Evolutionary conservation across 495 filamentous ascomycete species (phyloP), one percentile per base, ranked within the genome.

Genomic region (Neurospora sp.): DNA sequence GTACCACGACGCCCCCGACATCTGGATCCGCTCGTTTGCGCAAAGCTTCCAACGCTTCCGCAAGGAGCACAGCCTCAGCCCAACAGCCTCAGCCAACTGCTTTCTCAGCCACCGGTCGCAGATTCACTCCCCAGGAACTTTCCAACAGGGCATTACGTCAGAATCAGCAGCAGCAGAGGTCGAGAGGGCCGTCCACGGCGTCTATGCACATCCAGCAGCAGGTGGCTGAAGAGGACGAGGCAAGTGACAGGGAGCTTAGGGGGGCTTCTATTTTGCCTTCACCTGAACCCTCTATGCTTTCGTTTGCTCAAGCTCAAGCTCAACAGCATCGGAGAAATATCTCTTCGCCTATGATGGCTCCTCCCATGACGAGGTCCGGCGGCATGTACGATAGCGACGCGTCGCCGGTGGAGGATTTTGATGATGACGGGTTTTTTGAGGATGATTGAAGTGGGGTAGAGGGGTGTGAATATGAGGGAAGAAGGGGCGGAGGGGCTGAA

Each of bases 1-100:
- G 94, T 4, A 88, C 97, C 18, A 81, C 97, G 82, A 97, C 94
- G 4, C 93, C 94, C 20, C 94, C 93, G 14, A 86, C 89, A 39
- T 91, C 91, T 8, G 87, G 90, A 69, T 65, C 53, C 27, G 53
- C 53, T 18, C 7, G 53, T 31, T 65, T 65, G 53, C 53, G 53
- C 53, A 65, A 65, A 35, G 53, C 53, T 37, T 65, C 53, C 27
- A 35, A 65, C 27, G 53, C 27, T 8, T 65, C 53, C 14, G 53
- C 18, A 37, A 65, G 53, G 14, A 1, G 2, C 12, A 65, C 53
- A 18, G 53, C 27, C 27, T 10, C 86, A 44, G 87, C 86, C 8
- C 85, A 38, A 83, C 87, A 59, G 74, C 79, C 77, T 68, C 86
- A 86, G 39, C 83, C 88, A 27, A 85, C 85, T 8, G 86, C 86